These are phyloP conservation scores for Ochetophila trinervis DNA, from an alignment of 306 rosid species.

Conservation along the genomic window DNA sequence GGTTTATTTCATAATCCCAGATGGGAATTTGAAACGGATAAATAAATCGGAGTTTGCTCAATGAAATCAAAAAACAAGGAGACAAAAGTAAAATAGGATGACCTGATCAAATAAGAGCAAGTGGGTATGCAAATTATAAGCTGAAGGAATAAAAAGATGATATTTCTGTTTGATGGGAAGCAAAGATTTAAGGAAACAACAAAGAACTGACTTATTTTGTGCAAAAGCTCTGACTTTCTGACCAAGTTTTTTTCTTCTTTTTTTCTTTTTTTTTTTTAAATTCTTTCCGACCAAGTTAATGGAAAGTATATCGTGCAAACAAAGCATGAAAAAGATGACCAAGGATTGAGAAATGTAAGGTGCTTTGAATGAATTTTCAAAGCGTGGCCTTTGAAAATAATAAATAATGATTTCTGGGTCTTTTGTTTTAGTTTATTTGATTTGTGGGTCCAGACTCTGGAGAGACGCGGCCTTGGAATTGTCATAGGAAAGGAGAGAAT, in stretches of 20 bases:
- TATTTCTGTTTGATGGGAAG: background rate
- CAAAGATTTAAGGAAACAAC: background rate
- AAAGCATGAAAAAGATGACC: constrained; percentile 12
- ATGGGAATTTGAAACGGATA: background rate
- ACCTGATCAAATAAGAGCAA: background rate
- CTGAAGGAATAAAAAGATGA: background rate
- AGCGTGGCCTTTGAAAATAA: constrained; percentile 11
- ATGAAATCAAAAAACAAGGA: background rate
- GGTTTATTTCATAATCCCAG: background rate
- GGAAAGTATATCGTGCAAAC: constrained; percentile 21
- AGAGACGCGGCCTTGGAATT: background rate
- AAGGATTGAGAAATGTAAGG: constrained; percentile 5
- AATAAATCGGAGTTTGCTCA: background rate
- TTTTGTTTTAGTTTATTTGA: background rate
- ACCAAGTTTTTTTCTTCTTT: too few relatives aligned
- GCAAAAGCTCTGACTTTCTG: constrained; percentile 23
- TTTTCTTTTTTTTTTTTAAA: too few relatives aligned
- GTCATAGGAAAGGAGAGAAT: background rate
- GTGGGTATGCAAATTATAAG: background rate
- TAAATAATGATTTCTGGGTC: background rate
- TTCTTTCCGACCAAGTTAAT: constrained; percentile 24
- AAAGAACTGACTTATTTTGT: constrained; percentile 3
- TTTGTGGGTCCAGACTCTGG: constrained; percentile 1
- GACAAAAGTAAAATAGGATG: background rate
- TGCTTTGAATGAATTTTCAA: constrained; percentile 16